These are phyloP conservation scores for Exophiala lecanii-corni DNA, from an alignment of 2,329 filamentous ascomycete genomes.

Conservation along the genomic window DNA sequence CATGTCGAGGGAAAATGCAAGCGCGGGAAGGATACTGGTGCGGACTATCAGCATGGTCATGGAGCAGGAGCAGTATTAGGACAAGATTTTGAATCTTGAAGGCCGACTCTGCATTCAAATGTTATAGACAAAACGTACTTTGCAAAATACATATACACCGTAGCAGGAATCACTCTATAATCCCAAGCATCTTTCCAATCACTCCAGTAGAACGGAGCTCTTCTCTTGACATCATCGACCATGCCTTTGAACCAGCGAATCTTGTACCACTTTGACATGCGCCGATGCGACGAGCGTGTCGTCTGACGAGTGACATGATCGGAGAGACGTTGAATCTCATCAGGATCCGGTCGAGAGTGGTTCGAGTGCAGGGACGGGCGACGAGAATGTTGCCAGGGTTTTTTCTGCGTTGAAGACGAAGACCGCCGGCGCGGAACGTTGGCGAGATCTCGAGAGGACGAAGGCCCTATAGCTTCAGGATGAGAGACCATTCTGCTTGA, in stretches of 20 bases:
- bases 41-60: no score
- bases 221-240: slow-evolving; percentile 68
- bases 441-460: slow-evolving; percentile 7
- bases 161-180: slow-evolving; percentile 81
- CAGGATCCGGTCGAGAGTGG: slow-evolving; percentile 20
- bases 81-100: no score
- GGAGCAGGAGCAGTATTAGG: no score
- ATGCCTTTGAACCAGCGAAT: slow-evolving; percentile 73
- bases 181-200: slow-evolving; percentile 88
- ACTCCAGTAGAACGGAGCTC: slow-evolving; percentile 72
- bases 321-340: slow-evolving; percentile 23
- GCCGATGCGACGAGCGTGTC: slow-evolving; percentile 18
- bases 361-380: slow-evolving; percentile 20
- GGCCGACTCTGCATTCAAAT: no score
- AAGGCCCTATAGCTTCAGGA: slow-evolving; percentile 14
- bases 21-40: slow-evolving; percentile 71
- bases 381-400: slow-evolving; percentile 20
- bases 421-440: slow-evolving; percentile 15
- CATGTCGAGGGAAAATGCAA: slow-evolving; percentile 91
- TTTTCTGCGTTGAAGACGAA: slow-evolving; percentile 20
- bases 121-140: no score
- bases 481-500: slow-evolving; percentile 6
- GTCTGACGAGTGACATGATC: slow-evolving; percentile 17
- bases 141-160: slow-evolving; percentile 91
- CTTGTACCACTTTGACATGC: slow-evolving; percentile 62